Base-by-base conservation (phyloP, 805 yeast species). In the Starmerella gropengiesseri region DNA sequence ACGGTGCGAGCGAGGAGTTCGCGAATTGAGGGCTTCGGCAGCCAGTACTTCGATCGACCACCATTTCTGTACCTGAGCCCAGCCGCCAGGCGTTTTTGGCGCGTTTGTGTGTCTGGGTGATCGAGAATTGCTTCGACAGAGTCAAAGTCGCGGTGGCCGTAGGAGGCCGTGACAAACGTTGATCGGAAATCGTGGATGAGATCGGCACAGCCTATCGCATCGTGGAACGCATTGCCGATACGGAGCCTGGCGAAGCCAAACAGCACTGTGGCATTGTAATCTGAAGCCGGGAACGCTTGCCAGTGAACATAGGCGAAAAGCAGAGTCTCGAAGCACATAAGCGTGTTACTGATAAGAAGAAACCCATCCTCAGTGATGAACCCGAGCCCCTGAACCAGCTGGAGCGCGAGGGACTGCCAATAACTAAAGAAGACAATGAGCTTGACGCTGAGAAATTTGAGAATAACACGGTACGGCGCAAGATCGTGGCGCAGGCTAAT, bases 391-490 rank as follows among this genome's bases (percentile, higher is more conserved):
- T 31, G 59, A 45, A 47, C 74, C 51, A 32, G 67, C 38, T 41
- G 77, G 71, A 54, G 70, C 51, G 56, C 69, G 65, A 62, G 71
- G 65, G 93, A 85, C 59, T 91, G 98, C 99, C 99, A 91, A 59
- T 86, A 91, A n/a, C 95, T 82, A 19, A 95, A 97, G 68, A 91
- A 91, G 37, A 91, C 87, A 42, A 91, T 85, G 49, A 86, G 69
- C 57, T 91, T 91, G 36, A 91, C 94, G 63, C 96, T 86, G 30
- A 91, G 60, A 59, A 91, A 91, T 62, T 87, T 87, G 9, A 93
- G 86, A 73, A 91, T 77, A 3, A 97, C 97, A 42, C 83, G 73
- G 64, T 79, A 87, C 1, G 79, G 81, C 41, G 66, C 70, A 51
- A 91, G 68, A 54, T 87, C 96, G 2, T 57, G 58, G 63, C 81